Base-by-base conservation (phyloP, 1,284 basidiomycete species). In the Paramarasmius palmivorus region DNA sequence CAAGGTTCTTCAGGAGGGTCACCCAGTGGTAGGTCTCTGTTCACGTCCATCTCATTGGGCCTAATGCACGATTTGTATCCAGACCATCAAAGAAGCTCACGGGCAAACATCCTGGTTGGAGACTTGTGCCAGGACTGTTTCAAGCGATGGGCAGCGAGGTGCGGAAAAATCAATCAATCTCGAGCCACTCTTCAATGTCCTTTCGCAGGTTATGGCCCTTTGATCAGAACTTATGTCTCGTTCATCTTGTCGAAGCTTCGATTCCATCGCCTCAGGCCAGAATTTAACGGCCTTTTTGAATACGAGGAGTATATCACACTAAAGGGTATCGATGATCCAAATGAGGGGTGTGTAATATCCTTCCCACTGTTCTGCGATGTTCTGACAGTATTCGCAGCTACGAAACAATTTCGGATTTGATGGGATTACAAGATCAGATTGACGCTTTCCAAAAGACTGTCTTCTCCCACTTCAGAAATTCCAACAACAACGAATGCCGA, bases 381-480 rank as follows among this genome's bases (percentile, higher is more conserved):
- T 14, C 45, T 39, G 38, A 59, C 47, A 40, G 41, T n/a, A 36
- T 61, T 32, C 62, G 42, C 63, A 95, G 94, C 48, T 98, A 95
- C 64, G 95, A 98, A 71, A 97, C 94, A 1, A 98, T 98, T 61
- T 88, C 86, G 20, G 95, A 98, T 69, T 83, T 98, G 45, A 98
- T 97, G 95, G 86, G 85, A 23, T 77, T 98, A 44, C 95, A 98
- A 77, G 95, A 98, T 68, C 93, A 96, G 69, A 98, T 98, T 54
- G 95, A 98, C 66, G 92, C 93, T 3, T 98, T 98, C 77, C 94
- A 98, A 67, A 94, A 95, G 72, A 88, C 95, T 76, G 88, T 97
- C 56, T 98, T 97, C 67, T 86, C 93, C 8, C 90, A 94, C 70
- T 97, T 98, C 77, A 82, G 88, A 53, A 84, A 90, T 57, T 93